A percentile compares a stretch with the other conserved stretches of the same genome.
phyloP scores from a whole-genome alignment of 2,329 filamentous ascomycete species.

The Rutstroemia sp. region DNA sequence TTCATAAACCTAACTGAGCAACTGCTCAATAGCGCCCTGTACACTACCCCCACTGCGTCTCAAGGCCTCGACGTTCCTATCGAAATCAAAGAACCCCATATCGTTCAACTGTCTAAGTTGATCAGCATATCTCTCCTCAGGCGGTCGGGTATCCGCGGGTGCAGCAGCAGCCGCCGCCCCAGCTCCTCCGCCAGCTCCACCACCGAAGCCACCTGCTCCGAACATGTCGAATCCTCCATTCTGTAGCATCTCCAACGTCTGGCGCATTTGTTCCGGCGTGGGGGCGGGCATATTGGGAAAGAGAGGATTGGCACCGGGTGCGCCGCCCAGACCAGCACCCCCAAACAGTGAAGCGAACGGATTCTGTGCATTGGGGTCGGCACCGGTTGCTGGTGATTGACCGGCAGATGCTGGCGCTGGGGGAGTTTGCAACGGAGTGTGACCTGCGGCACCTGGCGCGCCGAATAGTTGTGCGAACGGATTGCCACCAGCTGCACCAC shows the following conservation, averaged over 20 bases:
- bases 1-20: conserved; percentile 37
- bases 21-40: conserved; percentile 78
- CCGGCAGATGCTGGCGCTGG: conserved; percentile 27
- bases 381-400: conserved; percentile 11
- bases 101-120: conserved; percentile 93
- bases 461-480: conserved; percentile 56
- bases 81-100: conserved; percentile 98
- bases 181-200: conserved; percentile 33
- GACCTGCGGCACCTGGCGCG: conserved; percentile 19
- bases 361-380: conserved; percentile 42
- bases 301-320: conserved; percentile 33
- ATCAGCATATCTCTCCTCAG: conserved; percentile 86
- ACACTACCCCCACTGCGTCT: conserved; percentile 87
- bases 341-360: conserved; percentile 63
- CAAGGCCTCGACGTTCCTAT: conserved; percentile 82
- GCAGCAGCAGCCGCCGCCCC: conserved; percentile 37
- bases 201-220: conserved; percentile 7
- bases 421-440: conserved; percentile 24
- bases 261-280: conserved; percentile 48
- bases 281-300: conserved; percentile 38
- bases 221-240: conserved; percentile 18
- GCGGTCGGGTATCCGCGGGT: conserved; percentile 75
- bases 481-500: conserved; percentile 36
- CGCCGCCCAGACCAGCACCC: conserved; percentile 31
- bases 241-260: conserved; percentile 39